Evolutionary conservation across 1,139 yeast genomes (phyloP), one percentile per base, ranked within the genome.

Genomic region (Lodderomyces pseudojiufengensis): DNA sequence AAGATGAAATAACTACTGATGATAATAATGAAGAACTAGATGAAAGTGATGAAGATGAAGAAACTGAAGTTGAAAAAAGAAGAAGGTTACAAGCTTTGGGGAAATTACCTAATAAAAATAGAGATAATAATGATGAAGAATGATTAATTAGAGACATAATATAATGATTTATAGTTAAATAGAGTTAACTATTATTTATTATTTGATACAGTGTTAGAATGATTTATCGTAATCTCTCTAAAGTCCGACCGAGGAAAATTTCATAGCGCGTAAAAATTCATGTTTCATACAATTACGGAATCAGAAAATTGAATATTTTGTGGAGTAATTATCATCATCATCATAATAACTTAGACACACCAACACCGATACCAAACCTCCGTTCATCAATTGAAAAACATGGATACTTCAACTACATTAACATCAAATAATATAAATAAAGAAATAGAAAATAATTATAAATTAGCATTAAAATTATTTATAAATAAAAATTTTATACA

Each of bases 21-120:
- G 41, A 33, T 5, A 40, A 33, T 10, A 37, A 20, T n/a, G 43
- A 35, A 12, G 41, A 35, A 23, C 42, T 37, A 25, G 43, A 32
- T 6, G 44, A 38, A 11, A 42, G 35, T 11, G 44, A 37, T 9
- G 27, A 15, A 6, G 40, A 35, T 11, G 36, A 27, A 27, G 29
- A 27, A 27, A 12, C 16, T 5, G 37, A 39, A 25, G 78, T 80
- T 18, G 97, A 88, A 54, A 75, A 78, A 44, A 70, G 70, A 31
- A 76, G 96, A 52, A 75, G 97, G 46, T 61, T 86, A 44, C 90
- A 92, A 3, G 96, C 96, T 1, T 70, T 88, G 45, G 95, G 95
- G 8, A 61, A 55, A 25, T 45, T 73, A 21, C 60, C 64, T 3
- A 57, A 65, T 3, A 59, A 55, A 9, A 63, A 81, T 37, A 59